Evolutionary conservation across 148 eudicot species (phyloP).

Genomic region (Tetragonia tetragonoides): DNA sequence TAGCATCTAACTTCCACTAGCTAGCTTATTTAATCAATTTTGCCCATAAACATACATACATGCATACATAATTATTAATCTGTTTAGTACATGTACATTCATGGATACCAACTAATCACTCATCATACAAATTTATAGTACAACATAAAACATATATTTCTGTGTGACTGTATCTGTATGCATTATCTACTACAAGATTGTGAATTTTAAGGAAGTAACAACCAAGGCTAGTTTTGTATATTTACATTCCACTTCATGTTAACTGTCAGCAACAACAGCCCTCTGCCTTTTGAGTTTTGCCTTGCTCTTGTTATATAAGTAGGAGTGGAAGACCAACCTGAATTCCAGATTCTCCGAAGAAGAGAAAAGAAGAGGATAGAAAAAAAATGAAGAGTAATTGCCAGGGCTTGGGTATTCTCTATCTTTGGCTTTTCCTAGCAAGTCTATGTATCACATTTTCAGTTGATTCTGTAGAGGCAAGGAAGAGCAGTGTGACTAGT

Average conservation of each 20-base stretch:
- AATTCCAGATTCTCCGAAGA: background rate
- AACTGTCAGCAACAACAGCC: slow-evolving; percentile 36
- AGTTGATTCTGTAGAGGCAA: slow-evolving; percentile 36
- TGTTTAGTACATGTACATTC: background rate
- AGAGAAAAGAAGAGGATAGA: background rate
- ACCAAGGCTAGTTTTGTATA: slow-evolving; percentile 9
- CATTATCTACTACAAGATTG: slow-evolving; percentile 1
- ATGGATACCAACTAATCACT: background rate
- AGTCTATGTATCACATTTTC: slow-evolving; percentile 27
- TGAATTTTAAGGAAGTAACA: background rate
- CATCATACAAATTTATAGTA: background rate
- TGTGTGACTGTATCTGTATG: no score
- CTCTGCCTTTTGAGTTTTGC: slow-evolving; percentile 6
- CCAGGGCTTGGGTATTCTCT: slow-evolving; percentile 23
- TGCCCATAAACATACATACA: slow-evolving; percentile 9
- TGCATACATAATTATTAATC: background rate
- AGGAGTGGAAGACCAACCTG: slow-evolving; percentile 2
- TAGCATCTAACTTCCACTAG: slow-evolving; percentile 12
- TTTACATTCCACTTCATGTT: slow-evolving; percentile 10
- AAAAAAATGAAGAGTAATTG: slow-evolving; percentile 28
- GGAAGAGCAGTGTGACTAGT: slow-evolving; percentile 31
- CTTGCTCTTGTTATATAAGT: background rate
- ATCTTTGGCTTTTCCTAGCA: slow-evolving; percentile 24
- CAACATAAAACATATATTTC: background rate
- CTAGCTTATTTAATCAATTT: slow-evolving; percentile 6